These are phyloP conservation scores for Penicillium sp. DNA, from an alignment of 2,329 filamentous ascomycete species.

Conservation along the genomic window DNA sequence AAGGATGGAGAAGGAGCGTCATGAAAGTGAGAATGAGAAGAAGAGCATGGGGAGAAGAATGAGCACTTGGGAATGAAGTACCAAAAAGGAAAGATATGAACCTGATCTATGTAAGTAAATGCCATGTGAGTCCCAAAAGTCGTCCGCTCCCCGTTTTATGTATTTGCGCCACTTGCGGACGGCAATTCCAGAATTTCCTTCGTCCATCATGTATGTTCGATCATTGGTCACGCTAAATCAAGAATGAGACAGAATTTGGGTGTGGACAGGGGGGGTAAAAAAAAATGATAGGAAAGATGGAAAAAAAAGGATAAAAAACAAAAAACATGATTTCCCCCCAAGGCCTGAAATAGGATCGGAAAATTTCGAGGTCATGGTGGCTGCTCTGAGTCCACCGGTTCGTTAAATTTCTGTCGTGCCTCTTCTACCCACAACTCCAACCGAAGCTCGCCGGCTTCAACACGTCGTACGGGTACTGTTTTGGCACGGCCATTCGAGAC, in stretches of 20 bases:
- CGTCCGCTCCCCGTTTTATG: constrained; percentile 39
- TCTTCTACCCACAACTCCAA: constrained; percentile 71
- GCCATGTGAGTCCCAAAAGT: constrained; percentile 40
- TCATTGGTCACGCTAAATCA: constrained; percentile 43
- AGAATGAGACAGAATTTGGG: constrained; percentile 30
- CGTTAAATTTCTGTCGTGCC: constrained; percentile 52
- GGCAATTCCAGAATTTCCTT: constrained; percentile 34
- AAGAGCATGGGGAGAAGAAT: constrained; percentile 10
- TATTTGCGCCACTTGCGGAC: constrained; percentile 38
- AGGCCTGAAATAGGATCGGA: constrained; percentile 15
- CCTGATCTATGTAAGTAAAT: constrained; percentile 39
- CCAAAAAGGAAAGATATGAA: constrained; percentile 32
- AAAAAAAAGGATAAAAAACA: constrained; percentile 6
- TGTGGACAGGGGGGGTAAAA: constrained; percentile 16
- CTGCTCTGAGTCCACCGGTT: constrained; percentile 40
- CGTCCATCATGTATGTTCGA: constrained; percentile 42
- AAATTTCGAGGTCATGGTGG: constrained; percentile 29
- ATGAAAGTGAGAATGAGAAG: constrained; percentile 14
- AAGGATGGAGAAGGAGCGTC: constrained; percentile 19
- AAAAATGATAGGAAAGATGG: constrained; percentile 19
- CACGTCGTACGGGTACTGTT: constrained; percentile 59
- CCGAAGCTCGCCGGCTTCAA: constrained; percentile 63
- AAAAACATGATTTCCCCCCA: constrained; percentile 14
- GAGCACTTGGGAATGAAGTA: constrained; percentile 14
- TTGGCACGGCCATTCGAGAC: constrained; percentile 50